Base-by-base conservation (phyloP, 139 green algal species). In the Chlamydomonas sp. region DNA sequence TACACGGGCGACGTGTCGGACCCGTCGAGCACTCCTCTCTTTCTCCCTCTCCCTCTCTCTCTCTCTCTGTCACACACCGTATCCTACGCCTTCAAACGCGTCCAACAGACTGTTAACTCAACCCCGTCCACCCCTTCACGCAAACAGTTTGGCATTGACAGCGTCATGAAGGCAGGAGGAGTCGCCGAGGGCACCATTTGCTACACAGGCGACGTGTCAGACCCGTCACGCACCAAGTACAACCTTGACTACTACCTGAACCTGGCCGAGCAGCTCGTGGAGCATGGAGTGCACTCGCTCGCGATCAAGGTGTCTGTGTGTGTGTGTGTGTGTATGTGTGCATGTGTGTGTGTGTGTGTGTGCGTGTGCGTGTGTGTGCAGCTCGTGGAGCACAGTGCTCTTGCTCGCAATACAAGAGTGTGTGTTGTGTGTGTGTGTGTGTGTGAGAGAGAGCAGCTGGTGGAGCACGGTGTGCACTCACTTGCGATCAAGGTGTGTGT, bases 221-320 rank as follows among this genome's bases (percentile, higher is more conserved):
- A 6, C 28, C 24, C 13, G 5, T 70, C 33, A 58, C 5, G 16
- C 48, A 24, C 35, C 49, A 81, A 92, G 80, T 97, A 96, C 80
- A 89, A 76, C 3, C 82, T 96, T 48, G 91, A 97, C 54, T 97
- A 97, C 75, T 97, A 97, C 76, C 57, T 96, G 50, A 58, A 85
- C 30, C 74, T 97, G 61, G 88, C 91, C 4, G 80, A 95, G 43
- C 35, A 89, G 75, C 77, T 96, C 67, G 90, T 95, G 50, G 83
- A 84, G 1, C 83, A 91, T 48, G 91, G 90, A 58, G 75, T 89
- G 33, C 91, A 97, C 85, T 66, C 80, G 0, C 79, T 97, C 22
- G 90, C 77, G 70, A 94, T 97, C 78, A 97, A 97, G 65, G 38
- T 60, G 24, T 13, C 34, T 22, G 79, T 28, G 13, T 30, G 58